Evolutionary conservation across 129 eudicot species (phyloP).

Genomic region (Smallanthus sonchifolius): DNA sequence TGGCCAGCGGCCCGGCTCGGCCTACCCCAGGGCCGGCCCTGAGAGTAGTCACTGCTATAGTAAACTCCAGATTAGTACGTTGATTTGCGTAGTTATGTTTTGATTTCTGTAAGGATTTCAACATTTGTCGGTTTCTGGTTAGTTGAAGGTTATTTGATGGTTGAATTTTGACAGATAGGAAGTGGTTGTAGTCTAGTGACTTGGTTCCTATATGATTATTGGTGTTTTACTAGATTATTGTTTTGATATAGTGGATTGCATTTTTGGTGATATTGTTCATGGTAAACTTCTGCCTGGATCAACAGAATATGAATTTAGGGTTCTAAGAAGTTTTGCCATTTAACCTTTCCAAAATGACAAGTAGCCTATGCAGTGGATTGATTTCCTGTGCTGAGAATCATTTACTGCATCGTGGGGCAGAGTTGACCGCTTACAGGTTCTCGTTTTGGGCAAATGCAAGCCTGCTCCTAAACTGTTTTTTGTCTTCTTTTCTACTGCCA

Average conservation of each 20-base stretch:
- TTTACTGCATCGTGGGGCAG: no score
- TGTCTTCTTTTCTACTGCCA: neutral
- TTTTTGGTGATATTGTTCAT: neutral
- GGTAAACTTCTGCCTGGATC: neutral
- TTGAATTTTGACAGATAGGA: conserved; percentile 6
- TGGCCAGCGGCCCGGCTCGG: no score
- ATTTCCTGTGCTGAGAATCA: no score
- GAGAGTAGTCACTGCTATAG: neutral
- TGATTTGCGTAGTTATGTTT: conserved; percentile 3
- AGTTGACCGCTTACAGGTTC: no score
- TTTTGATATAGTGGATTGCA: conserved; percentile 11
- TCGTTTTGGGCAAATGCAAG: no score
- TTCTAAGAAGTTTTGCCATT: neutral
- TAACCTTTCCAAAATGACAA: neutral
- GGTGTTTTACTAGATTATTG: neutral
- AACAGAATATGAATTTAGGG: neutral
- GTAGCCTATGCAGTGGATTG: neutral
- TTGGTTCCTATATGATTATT: neutral
- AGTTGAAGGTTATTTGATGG: neutral
- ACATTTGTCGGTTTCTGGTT: neutral
- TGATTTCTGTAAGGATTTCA: neutral
- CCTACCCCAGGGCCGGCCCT: no score
- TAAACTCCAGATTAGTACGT: neutral
- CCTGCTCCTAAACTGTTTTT: neutral
- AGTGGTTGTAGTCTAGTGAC: neutral